Conservation (phyloP, 345 rosid genomes). For the Durio zibethinus region DNA sequence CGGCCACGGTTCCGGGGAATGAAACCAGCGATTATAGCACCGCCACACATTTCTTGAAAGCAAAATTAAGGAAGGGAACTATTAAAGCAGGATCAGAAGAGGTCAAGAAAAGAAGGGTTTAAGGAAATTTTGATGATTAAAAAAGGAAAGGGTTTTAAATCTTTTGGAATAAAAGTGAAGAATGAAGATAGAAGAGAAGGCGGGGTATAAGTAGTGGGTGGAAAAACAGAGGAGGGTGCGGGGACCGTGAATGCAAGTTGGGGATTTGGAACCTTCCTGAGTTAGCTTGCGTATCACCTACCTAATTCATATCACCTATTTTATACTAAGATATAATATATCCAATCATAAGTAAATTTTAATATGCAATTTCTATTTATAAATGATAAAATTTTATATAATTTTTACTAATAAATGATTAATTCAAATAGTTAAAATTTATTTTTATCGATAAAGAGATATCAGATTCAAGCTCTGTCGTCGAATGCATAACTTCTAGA, state of each 20-base stretch:
- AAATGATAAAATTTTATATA: too few species aligned
- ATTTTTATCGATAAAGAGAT: too few species aligned
- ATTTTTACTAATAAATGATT: too few species aligned
- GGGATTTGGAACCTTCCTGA: slow-evolving; percentile 3
- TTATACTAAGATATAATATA: too few species aligned
- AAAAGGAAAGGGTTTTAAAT: not conserved
- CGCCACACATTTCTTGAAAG: slow-evolving; percentile 59
- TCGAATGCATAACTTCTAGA: too few species aligned
- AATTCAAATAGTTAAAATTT: too few species aligned
- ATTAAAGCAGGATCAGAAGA: not conserved
- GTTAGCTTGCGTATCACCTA: too few species aligned
- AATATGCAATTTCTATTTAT: too few species aligned
- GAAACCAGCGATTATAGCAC: slow-evolving; percentile 53
- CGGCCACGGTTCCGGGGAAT: slow-evolving; percentile 39
- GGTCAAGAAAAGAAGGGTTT: not conserved
- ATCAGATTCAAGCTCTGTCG: too few species aligned
- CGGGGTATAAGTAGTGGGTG: slow-evolving; percentile 12
- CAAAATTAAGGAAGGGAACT: not conserved
- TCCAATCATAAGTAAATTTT: too few species aligned
- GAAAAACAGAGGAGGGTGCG: not conserved
- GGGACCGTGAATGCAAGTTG: not conserved
- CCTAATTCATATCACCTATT: too few species aligned
- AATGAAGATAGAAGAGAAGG: not conserved
- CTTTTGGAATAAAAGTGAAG: not conserved
- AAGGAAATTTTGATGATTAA: not conserved